Evolutionary conservation across 306 rosid genomes (phyloP).

Genomic region (Casuarina cunninghamiana): DNA sequence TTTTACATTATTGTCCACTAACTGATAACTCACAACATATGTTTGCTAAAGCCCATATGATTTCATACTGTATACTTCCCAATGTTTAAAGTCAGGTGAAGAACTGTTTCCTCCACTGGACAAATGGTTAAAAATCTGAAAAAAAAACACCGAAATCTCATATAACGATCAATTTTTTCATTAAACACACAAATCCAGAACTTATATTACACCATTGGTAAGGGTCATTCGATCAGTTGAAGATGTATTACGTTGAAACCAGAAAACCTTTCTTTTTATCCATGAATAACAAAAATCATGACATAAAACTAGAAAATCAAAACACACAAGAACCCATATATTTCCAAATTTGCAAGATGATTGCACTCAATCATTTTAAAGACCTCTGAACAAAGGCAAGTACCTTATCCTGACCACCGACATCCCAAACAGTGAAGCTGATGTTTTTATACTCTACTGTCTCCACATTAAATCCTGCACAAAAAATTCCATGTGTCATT

Average conservation of each 20-base stretch:
- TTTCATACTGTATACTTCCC: background rate
- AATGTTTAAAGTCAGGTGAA: background rate
- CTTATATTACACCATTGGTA: background rate
- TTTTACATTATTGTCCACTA: background rate
- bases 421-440: slow-evolving; percentile 99
- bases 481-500: background rate
- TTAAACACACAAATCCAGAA: background rate
- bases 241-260: background rate
- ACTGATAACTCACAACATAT: background rate
- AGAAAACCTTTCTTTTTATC: background rate
- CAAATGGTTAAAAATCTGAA: slow-evolving; percentile 6
- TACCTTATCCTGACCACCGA: slow-evolving; percentile 99
- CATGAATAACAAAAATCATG: background rate
- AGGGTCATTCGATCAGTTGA: too few relatives aligned
- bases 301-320: background rate
- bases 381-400: slow-evolving; percentile 7
- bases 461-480: slow-evolving; percentile 93
- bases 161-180: background rate
- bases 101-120: background rate
- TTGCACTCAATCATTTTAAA: slow-evolving; percentile 13
- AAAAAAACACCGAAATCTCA: background rate
- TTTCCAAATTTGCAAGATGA: slow-evolving; percentile 3
- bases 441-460: slow-evolving; percentile 98
- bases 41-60: background rate
- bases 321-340: background rate